Base-by-base conservation (phyloP, 495 filamentous ascomycete genomes). In the Xylaria grammica region DNA sequence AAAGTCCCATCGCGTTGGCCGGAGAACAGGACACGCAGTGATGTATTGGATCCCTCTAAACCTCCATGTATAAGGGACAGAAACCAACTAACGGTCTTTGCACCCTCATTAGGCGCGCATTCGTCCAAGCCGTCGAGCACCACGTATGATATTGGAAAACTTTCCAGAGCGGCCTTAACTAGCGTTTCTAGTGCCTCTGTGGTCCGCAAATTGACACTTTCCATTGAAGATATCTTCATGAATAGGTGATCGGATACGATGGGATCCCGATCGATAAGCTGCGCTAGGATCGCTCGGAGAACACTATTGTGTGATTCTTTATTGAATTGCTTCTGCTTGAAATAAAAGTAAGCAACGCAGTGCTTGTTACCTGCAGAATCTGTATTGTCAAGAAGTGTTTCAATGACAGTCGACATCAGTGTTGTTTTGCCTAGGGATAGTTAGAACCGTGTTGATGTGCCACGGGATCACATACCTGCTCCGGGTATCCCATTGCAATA, bases 81-180 rank as follows among this genome's bases (percentile, higher is more conserved):
- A 46, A 65, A 65, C 62, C 62, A 65, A 24, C 17, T n/a, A 10
- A 65, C 29, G 1, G 29, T 34, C 42, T 58, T 58, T n/a, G 6
- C 30, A 15, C 40, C 44, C 48, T 65, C 52, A 24, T 38, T 30
- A 4, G 36, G 53, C 11, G 51, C 53, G 32, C 62, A 65, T 49
- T 65, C 62, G n/a, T 65, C 62, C 13, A 65, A 26, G 27, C 62
- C 62, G 26, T 65, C 62, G 13, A 65, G 62, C 11, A 65, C 32
- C 13, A 65, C 26, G 53, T 51, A 65, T 0, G 53, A 46, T n/a
- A 57, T 17, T 3, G 44, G 27, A 38, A 5, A 51, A 13, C 26
- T 65, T 42, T 58, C 52, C 1, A 58, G 22, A 42, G 29, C 29
- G 19, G 38, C 17, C 19, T 48, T 58, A 3, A 56, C 62, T 17